A percentile compares a stretch with the other conserved stretches of the same genome.
Conservation (phyloP, 306 rosid genomes). For the Prunus armeniaca region DNA sequence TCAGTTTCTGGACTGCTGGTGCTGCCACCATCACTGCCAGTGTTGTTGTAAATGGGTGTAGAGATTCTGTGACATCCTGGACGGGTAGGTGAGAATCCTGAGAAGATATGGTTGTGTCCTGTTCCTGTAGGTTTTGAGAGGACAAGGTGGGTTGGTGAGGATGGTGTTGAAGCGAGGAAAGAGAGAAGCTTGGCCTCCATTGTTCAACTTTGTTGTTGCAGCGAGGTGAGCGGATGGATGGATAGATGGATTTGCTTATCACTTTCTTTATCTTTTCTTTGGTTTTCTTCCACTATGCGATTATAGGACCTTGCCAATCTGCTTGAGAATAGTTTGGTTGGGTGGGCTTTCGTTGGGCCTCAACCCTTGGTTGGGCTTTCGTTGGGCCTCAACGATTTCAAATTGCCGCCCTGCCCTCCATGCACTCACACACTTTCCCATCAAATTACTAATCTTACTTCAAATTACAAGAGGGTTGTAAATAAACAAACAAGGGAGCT, state of each 20-base stretch:
- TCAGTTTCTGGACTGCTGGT: not conserved
- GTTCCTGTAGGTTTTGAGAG: constrained; percentile 25
- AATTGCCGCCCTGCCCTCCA: not conserved
- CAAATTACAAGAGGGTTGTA: too few relatives aligned
- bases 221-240: constrained; percentile 30
- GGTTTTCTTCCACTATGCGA: not conserved
- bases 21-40: constrained; percentile 22
- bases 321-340: not conserved
- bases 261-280: constrained; percentile 1
- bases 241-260: constrained; percentile 26
- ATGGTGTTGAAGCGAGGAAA: constrained; percentile 47
- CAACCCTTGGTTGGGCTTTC: not conserved
- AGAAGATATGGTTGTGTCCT: constrained; percentile 11
- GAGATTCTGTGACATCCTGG: constrained; percentile 25
- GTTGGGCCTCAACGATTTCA: not conserved
- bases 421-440: too few relatives aligned
- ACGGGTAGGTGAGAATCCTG: constrained; percentile 1
- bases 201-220: not conserved
- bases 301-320: not conserved
- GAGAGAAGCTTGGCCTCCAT: constrained; percentile 48
- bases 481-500: too few relatives aligned
- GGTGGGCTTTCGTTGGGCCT: constrained; percentile 18
- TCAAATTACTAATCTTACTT: too few relatives aligned
- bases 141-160: constrained; percentile 30
- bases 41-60: constrained; percentile 31